A percentile compares a stretch with the other conserved stretches of the same genome.
These are phyloP conservation scores for Rhododendron ovatum DNA, from an alignment of 148 eudicot species.

Conservation along the genomic window DNA sequence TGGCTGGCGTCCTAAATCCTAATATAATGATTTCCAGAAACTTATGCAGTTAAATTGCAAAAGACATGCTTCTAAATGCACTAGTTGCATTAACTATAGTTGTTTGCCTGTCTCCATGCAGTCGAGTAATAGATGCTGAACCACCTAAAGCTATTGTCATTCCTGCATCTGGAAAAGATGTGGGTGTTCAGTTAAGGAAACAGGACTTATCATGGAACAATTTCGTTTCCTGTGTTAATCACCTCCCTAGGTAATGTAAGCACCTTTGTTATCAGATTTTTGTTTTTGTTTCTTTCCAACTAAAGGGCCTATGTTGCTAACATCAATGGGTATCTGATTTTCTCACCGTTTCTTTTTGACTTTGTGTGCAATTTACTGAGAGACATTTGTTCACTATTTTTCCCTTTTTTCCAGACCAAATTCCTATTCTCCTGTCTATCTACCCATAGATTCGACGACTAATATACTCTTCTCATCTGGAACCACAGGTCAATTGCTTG, in stretches of 20 bases:
- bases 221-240: conserved; percentile 47
- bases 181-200: conserved; percentile 47
- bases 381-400: conserved; percentile 21
- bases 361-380: background rate
- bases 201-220: conserved; percentile 73
- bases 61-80: background rate
- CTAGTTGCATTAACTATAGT: background rate
- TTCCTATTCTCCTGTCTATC: conserved; percentile 55
- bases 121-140: conserved; percentile 81
- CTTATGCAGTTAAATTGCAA: background rate
- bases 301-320: background rate
- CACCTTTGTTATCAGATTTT: background rate
- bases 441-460: conserved; percentile 54
- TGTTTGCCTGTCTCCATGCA: conserved; percentile 24
- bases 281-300: background rate
- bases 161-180: conserved; percentile 59
- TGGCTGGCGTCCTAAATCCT: background rate
- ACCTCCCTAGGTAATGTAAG: conserved; percentile 52
- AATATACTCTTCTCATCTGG: conserved; percentile 95
- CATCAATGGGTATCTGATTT: background rate
- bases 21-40: background rate
- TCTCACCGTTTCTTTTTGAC: background rate
- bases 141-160: conserved; percentile 63
- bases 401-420: conserved; percentile 40
- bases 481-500: conserved; percentile 62